phyloP scores from a whole-genome alignment of 2,329 filamentous ascomycete species.

The Colletotrichum lentis region DNA sequence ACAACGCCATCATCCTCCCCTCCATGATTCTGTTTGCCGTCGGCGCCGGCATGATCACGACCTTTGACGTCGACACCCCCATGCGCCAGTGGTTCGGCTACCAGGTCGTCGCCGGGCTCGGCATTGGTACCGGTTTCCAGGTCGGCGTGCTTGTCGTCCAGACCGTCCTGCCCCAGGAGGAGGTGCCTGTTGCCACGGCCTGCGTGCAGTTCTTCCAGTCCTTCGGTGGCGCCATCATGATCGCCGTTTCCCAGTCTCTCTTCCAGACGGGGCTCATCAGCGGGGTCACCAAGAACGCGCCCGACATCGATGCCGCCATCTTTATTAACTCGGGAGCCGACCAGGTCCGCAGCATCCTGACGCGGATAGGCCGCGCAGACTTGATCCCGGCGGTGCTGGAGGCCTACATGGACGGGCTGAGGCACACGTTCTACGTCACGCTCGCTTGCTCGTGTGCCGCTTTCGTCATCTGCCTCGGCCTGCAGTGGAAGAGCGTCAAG shows the following conservation, averaged over 20 bases:
- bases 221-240: constrained; percentile 71
- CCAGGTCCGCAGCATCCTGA: constrained; percentile 57
- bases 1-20: constrained; percentile 52
- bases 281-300: constrained; percentile 56
- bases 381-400: constrained; percentile 54
- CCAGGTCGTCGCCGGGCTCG: constrained; percentile 64
- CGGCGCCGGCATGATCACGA: constrained; percentile 64
- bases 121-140: constrained; percentile 60
- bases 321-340: constrained; percentile 64
- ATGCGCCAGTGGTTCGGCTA: constrained; percentile 65
- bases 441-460: constrained; percentile 57
- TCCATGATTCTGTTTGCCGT: constrained; percentile 54
- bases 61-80: constrained; percentile 57
- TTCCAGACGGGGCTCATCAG: constrained; percentile 71
- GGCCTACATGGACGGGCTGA: constrained; percentile 60
- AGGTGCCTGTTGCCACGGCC: constrained; percentile 61
- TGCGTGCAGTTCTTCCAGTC: constrained; percentile 69
- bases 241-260: constrained; percentile 71
- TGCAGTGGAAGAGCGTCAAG: constrained; percentile 65
- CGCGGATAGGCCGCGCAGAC: constrained; percentile 51
- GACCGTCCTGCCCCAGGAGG: constrained; percentile 57
- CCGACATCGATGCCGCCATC: constrained; percentile 55
- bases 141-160: constrained; percentile 60
- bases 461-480: constrained; percentile 53
- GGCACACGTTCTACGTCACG: constrained; percentile 61